Evolutionary conservation across 2,329 filamentous ascomycete genomes (phyloP).

Genomic region (Aspergillus ruber): DNA sequence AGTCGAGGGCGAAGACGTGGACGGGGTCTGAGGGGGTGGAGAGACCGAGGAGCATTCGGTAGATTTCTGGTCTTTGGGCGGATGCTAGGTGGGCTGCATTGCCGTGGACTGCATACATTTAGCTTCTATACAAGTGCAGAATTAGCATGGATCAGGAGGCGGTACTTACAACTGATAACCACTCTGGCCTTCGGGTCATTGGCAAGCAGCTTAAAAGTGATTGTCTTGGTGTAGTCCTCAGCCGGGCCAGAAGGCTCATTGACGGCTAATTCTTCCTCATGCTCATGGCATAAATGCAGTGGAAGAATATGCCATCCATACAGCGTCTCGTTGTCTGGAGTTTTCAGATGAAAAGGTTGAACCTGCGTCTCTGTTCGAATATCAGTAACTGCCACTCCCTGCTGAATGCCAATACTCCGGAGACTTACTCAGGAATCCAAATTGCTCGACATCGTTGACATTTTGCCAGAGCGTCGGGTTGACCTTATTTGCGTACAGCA

Average conservation of each 20-base stretch:
- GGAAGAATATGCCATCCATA: conserved; percentile 92
- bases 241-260: conserved; percentile 49
- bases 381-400: conserved; percentile 10
- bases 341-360: conserved; percentile 72
- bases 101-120: conserved; percentile 33
- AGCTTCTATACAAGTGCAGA: not conserved
- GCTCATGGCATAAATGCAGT: conserved; percentile 64
- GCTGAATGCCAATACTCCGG: not conserved
- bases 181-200: conserved; percentile 47
- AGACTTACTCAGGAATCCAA: conserved; percentile 72
- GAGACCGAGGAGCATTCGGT: conserved; percentile 67
- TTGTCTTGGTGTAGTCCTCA: conserved; percentile 42
- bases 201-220: conserved; percentile 46
- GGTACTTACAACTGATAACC: conserved; percentile 48
- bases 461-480: conserved; percentile 67
- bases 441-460: conserved; percentile 68
- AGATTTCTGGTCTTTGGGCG: conserved; percentile 66
- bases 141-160: not conserved
- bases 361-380: conserved; percentile 66
- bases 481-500: conserved; percentile 76
- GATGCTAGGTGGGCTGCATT: conserved; percentile 86
- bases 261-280: conserved; percentile 57
- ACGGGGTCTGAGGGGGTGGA: conserved; percentile 56
- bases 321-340: conserved; percentile 67
- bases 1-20: conserved; percentile 84